Evolutionary conservation across 2,329 filamentous ascomycete species (phyloP).

Genomic region (Fusarium acutatum): DNA sequence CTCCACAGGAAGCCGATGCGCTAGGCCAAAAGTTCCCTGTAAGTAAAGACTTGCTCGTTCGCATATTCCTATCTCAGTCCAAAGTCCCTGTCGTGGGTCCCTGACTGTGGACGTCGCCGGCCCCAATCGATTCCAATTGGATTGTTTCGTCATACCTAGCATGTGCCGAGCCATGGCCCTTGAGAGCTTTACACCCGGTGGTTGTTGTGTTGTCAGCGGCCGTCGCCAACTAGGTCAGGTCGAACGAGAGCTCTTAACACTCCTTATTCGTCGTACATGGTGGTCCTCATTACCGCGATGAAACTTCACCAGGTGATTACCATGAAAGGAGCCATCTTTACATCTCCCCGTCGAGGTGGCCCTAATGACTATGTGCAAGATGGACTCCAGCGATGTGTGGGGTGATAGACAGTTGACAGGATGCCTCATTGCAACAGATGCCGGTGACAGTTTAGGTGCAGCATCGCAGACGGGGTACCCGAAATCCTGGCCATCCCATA

Average conservation of each 20-base stretch:
- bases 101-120: not conserved
- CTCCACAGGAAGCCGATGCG: slow-evolving; percentile 34
- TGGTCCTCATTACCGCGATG: slow-evolving; percentile 36
- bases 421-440: slow-evolving; percentile 27
- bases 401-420: slow-evolving; percentile 27
- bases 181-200: slow-evolving; percentile 27
- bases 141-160: slow-evolving; percentile 21
- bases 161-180: slow-evolving; percentile 17
- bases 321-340: slow-evolving; percentile 24
- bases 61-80: slow-evolving; percentile 3
- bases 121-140: slow-evolving; percentile 13
- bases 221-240: slow-evolving; percentile 21
- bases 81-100: slow-evolving; percentile 11
- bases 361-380: slow-evolving; percentile 12
- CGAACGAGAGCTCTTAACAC: slow-evolving; percentile 9
- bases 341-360: slow-evolving; percentile 9
- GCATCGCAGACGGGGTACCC: slow-evolving; percentile 18
- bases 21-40: slow-evolving; percentile 33
- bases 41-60: slow-evolving; percentile 14
- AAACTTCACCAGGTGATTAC: slow-evolving; percentile 26
- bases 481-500: slow-evolving; percentile 4
- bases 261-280: slow-evolving; percentile 33
- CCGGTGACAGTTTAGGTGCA: slow-evolving; percentile 34
- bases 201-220: slow-evolving; percentile 37
- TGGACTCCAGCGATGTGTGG: slow-evolving; percentile 32